A percentile compares a stretch with the other conserved stretches of the same genome.
phyloP scores from a whole-genome alignment of 2,329 filamentous ascomycete species.

The Ambrosiella xylebori region DNA sequence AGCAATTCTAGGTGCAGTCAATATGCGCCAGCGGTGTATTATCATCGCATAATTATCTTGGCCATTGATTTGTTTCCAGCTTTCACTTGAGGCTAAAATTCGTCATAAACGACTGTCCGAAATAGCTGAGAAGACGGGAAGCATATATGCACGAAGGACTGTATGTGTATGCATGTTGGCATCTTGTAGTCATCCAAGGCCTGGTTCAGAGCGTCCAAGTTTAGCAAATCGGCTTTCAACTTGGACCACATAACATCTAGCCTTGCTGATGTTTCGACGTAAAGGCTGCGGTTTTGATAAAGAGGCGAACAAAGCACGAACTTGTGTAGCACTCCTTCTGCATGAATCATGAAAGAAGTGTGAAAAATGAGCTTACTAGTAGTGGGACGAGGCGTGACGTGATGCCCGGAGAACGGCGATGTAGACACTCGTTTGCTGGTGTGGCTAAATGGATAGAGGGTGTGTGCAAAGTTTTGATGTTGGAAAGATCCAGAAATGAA shows the following conservation, averaged over 20 bases:
- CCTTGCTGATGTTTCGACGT: too few species aligned
- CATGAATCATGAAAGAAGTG: neutral
- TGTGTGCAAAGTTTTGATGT: neutral
- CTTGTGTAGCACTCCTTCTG: neutral
- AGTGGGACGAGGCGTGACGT: neutral
- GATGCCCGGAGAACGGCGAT: neutral
- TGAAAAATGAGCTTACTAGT: conserved; percentile 9
- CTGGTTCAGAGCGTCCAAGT: too few species aligned
- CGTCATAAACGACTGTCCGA: neutral
- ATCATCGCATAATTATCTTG: neutral
- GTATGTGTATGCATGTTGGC: too few species aligned
- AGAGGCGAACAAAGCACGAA: neutral
- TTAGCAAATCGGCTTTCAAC: too few species aligned
- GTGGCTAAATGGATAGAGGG: neutral
- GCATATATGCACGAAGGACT: neutral
- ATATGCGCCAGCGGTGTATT: neutral
- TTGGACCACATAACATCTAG: too few species aligned
- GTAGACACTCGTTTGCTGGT: neutral
- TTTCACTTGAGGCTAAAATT: neutral
- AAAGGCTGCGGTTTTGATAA: neutral
- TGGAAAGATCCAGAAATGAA: neutral
- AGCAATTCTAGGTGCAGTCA: neutral
- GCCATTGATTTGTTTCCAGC: neutral
- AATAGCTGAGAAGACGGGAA: neutral
- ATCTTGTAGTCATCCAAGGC: too few species aligned